Conservation (phyloP, 345 rosid species). For the Brassica cretica region DNA sequence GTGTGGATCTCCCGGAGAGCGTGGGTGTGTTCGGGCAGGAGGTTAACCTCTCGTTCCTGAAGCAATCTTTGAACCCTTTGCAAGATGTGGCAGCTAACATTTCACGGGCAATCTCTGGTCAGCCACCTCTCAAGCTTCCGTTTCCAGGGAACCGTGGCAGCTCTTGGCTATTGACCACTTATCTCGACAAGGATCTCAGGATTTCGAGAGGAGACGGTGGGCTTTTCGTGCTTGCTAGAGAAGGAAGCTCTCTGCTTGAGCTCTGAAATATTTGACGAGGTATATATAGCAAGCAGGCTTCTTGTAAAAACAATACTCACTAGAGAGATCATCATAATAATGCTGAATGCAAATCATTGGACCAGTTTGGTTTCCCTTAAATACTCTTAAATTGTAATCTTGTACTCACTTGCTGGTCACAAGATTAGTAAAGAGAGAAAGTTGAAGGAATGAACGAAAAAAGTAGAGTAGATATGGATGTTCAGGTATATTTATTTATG, state of each 20-base stretch:
- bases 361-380: background rate
- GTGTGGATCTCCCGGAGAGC: constrained; percentile 68
- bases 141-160: constrained; percentile 66
- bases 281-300: constrained; percentile 36
- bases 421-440: background rate
- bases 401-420: background rate
- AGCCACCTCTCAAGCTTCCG: constrained; percentile 78
- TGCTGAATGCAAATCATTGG: constrained; percentile 22
- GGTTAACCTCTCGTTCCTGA: constrained; percentile 62
- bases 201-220: constrained; percentile 98
- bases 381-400: background rate
- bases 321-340: constrained; percentile 12
- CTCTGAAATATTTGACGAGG: constrained; percentile 32
- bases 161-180: constrained; percentile 89
- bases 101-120: constrained; percentile 71
- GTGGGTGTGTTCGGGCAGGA: constrained; percentile 73
- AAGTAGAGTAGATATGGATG: no score
- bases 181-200: constrained; percentile 82
- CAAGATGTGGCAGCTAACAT: constrained; percentile 72
- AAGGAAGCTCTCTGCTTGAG: constrained; percentile 83
- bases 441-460: background rate
- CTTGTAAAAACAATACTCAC: constrained; percentile 12
- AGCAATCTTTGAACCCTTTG: constrained; percentile 73
- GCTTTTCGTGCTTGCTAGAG: constrained; percentile 82
- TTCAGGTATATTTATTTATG: no score